phyloP scores from a whole-genome alignment of 768 basidiomycete species.

The Goffeauzyma gilvescens region DNA sequence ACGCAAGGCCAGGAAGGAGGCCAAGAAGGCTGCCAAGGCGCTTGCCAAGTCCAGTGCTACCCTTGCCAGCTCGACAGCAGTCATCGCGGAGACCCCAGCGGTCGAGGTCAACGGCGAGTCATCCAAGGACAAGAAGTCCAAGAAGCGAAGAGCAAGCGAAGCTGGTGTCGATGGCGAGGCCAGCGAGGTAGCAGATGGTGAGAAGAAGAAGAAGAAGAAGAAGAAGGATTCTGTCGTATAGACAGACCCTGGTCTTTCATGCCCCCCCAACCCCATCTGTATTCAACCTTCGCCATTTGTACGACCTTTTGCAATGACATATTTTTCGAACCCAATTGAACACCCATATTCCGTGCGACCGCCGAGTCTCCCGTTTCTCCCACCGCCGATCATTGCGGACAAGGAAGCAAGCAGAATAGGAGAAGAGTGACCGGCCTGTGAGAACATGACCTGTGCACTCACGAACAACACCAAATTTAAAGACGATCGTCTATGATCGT shows the following conservation, averaged over 20 bases:
- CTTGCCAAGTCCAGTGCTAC: conserved; percentile 22
- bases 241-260: not conserved
- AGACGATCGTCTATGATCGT: too few relatives aligned
- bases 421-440: too few relatives aligned
- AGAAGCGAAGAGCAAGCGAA: conserved; percentile 32
- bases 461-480: too few relatives aligned
- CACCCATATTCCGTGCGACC: too few relatives aligned
- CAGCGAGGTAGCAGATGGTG: conserved; percentile 19
- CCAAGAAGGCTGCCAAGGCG: conserved; percentile 42
- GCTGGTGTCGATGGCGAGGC: conserved; percentile 14
- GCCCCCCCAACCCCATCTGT: too few relatives aligned
- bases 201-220: conserved; percentile 34
- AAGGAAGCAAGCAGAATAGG: too few relatives aligned
- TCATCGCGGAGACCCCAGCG: conserved; percentile 2
- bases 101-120: not conserved
- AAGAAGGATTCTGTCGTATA: conserved; percentile 18
- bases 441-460: too few relatives aligned
- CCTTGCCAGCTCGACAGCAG: conserved; percentile 31
- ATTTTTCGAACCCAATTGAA: too few relatives aligned
- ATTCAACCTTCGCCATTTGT: too few relatives aligned
- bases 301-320: too few relatives aligned
- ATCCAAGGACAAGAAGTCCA: conserved; percentile 29
- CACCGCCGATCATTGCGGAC: too few relatives aligned
- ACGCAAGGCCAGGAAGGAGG: conserved; percentile 49
- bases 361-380: too few relatives aligned